Conservation (phyloP, 306 rosid species). For the Lathyrus tuberosus region DNA sequence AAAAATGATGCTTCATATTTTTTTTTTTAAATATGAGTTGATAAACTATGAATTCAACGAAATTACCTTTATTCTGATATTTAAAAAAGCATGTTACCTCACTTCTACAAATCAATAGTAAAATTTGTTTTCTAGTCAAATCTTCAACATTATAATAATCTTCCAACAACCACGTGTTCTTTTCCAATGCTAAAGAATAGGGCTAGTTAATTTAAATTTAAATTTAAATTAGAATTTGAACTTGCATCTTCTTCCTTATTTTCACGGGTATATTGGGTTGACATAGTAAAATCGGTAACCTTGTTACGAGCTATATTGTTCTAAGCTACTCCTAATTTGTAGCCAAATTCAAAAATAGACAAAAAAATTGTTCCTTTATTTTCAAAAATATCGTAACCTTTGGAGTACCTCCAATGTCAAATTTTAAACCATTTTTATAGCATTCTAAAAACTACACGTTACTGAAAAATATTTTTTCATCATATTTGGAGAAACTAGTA, state of each 20-base stretch:
- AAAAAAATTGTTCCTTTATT: neutral
- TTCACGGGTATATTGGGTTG: constrained; percentile 29
- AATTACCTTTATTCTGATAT: too few species aligned
- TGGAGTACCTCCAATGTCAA: constrained; percentile 15
- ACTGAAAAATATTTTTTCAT: constrained; percentile 35
- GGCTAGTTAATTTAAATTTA: constrained; percentile 4
- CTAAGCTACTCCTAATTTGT: neutral
- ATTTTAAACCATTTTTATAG: constrained; percentile 33
- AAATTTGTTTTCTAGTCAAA: constrained; percentile 32
- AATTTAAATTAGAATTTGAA: too few species aligned
- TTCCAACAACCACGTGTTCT: constrained; percentile 43
- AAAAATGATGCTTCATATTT: too few species aligned
- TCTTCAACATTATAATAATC: constrained; percentile 50
- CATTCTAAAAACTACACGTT: constrained; percentile 41
- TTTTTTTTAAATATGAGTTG: too few species aligned
- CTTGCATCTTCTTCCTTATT: neutral
- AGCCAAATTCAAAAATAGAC: neutral
- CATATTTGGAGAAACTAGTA: constrained; percentile 22
- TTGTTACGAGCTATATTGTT: too few species aligned
- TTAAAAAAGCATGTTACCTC: constrained; percentile 36
- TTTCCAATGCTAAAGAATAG: constrained; percentile 36
- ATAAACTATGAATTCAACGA: too few species aligned
- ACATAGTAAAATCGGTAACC: constrained; percentile 14
- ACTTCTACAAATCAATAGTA: constrained; percentile 39
- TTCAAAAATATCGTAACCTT: constrained; percentile 44